Base-by-base conservation (phyloP, 2,329 filamentous ascomycete species). In the Phialemonium atrogriseum region DNA sequence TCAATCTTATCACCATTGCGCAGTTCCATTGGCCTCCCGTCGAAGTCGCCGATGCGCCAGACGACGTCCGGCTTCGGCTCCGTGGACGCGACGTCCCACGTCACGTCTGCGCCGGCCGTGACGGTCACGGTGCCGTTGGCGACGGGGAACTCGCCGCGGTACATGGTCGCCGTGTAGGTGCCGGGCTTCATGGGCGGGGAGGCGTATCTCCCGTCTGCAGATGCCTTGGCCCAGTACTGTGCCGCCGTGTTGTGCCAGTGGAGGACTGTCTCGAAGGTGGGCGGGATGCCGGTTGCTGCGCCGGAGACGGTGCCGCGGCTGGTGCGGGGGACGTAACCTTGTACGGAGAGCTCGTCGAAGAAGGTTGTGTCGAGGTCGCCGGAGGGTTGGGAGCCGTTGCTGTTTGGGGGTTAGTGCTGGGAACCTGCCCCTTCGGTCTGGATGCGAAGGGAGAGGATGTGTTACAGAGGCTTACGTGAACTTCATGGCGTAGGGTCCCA, bases 161-260 rank as follows among this genome's bases (percentile, higher is more conserved):
- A 77, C 10, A 77, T 58, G 9, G 68, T 65, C 60, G 74, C 72
- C 0, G 68, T 74, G 51, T 78, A 78, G 1, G 64, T 69, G 9
- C 73, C 73, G 0, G 72, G 66, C 38, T 72, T 72, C 67, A 78
- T 76, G 5, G 62, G 54, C 0, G 73, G 73, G 0, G 71, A 75
- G 0, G 63, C 69, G 47, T 70, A 78, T 5, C 50, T 54, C 4
- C 39, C 38, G 3, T 69, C 66, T 4, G 46, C 45, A 10, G 56
- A 54, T 9, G 69, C 64, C 33, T 70, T 69, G 1, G 56, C 54
- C 73, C 73, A 78, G 55, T 73, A 76, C 40, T 78, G 73, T 2
- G 68, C 67, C 13, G 56, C 54, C 30, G 50, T 48, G 47, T 77
- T 77, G 51, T 52, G 50, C 73, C 72, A 77, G 49, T 77, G 71